Conservation (phyloP, 2,329 filamentous ascomycete genomes). For the Fusarium acutatum region DNA sequence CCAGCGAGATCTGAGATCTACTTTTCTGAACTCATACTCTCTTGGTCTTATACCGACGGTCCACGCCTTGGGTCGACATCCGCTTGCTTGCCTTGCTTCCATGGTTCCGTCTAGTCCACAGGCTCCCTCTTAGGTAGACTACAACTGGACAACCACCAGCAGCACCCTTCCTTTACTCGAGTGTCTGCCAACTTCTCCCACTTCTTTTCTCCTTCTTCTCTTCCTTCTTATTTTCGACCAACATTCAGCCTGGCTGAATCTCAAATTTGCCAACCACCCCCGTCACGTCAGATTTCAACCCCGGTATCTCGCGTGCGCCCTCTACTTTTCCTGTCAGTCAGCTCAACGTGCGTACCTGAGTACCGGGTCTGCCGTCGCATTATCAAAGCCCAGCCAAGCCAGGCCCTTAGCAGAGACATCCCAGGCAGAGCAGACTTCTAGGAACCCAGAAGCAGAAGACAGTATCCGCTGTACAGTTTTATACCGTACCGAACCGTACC, state of each 20-base stretch:
- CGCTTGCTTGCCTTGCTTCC: slow-evolving; percentile 17
- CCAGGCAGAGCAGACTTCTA: background rate
- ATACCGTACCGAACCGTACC: background rate
- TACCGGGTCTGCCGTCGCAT: slow-evolving; percentile 33
- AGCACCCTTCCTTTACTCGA: slow-evolving; percentile 17
- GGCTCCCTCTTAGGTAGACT: slow-evolving; percentile 24
- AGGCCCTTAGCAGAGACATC: slow-evolving; percentile 5
- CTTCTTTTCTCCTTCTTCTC: slow-evolving; percentile 22
- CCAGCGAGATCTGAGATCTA: slow-evolving; percentile 14
- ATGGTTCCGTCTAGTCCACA: slow-evolving; percentile 15
- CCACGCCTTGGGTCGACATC: slow-evolving; percentile 10
- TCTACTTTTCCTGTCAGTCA: slow-evolving; percentile 10
- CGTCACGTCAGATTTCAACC: slow-evolving; percentile 29
- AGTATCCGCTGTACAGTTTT: background rate
- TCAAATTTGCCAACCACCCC: slow-evolving; percentile 9
- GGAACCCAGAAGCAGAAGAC: slow-evolving; percentile 2
- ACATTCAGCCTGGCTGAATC: slow-evolving; percentile 11
- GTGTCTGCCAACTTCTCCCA: slow-evolving; percentile 24
- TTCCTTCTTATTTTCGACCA: background rate
- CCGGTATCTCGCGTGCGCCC: slow-evolving; percentile 25
- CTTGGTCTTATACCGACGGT: background rate
- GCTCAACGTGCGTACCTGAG: slow-evolving; percentile 20
- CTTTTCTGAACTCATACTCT: slow-evolving; percentile 3
- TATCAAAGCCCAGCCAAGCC: slow-evolving; percentile 5
- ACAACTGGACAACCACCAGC: slow-evolving; percentile 17